Evolutionary conservation across 352 stramenopile species (phyloP).

Genomic region (Halophytophthora batemanensis): DNA sequence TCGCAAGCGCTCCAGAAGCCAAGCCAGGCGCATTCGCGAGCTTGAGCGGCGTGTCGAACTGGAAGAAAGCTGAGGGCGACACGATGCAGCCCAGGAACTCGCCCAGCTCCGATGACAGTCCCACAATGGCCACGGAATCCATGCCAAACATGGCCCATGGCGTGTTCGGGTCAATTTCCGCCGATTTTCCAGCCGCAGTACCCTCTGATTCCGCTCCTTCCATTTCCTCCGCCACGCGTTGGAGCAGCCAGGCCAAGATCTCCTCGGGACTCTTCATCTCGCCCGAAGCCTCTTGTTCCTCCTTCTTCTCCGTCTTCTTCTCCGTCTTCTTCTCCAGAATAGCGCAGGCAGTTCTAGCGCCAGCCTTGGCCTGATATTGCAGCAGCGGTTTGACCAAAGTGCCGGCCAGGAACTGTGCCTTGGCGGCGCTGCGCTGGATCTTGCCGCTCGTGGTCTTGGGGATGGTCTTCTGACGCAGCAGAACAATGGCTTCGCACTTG

Average conservation of each 20-base stretch:
- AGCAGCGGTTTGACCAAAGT: constrained; percentile 50
- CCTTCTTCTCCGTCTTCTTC: constrained; percentile 7
- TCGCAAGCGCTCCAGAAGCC: constrained; percentile 53
- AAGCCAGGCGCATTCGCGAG: constrained; percentile 55
- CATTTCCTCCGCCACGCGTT: constrained; percentile 61
- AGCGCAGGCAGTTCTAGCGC: constrained; percentile 5
- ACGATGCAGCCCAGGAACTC: constrained; percentile 71
- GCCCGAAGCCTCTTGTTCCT: constrained; percentile 17
- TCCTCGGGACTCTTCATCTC: constrained; percentile 59
- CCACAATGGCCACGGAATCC: constrained; percentile 68
- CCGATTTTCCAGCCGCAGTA: constrained; percentile 11
- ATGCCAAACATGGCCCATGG: constrained; percentile 63
- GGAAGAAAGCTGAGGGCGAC: constrained; percentile 64
- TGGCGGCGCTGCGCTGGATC: constrained; percentile 72
- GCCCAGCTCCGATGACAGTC: constrained; percentile 56
- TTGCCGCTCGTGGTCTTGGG: constrained; percentile 86
- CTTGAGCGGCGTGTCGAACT: constrained; percentile 63
- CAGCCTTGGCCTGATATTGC: constrained; percentile 44
- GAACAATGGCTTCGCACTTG: constrained; percentile 66
- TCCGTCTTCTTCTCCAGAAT: constrained; percentile 10
- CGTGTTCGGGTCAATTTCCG: constrained; percentile 48
- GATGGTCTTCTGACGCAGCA: constrained; percentile 68
- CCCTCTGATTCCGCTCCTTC: constrained; percentile 9
- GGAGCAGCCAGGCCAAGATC: constrained; percentile 70
- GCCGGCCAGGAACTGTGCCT: constrained; percentile 47